Base-by-base conservation (phyloP, 2,329 filamentous ascomycete genomes). In the Acarospora socialis region DNA sequence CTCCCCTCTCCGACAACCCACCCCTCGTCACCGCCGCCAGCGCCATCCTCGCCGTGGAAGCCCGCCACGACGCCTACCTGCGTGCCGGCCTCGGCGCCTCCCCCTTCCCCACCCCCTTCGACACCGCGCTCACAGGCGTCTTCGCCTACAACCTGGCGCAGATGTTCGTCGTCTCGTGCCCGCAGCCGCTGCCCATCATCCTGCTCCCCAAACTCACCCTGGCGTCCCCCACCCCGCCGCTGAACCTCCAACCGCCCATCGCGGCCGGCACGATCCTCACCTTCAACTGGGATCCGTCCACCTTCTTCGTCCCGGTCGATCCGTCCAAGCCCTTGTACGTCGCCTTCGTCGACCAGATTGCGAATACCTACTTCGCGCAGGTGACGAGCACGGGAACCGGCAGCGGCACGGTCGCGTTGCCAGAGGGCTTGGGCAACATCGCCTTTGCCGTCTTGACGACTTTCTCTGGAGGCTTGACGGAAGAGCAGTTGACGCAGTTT, bases 111-210 rank as follows among this genome's bases (percentile, higher is more conserved):
- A 45, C 41, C 13, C 30, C 45, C 13, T 48, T 48, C 37, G 49
- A 50, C 24, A 50, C 46, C 3, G 34, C 37, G 7, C 37, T 51
- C 10, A 46, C 43, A 25, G 44, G 40, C 4, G 34, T 42, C 13
- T 50, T 43, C 40, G 48, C 47, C 2, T 51, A 46, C 43, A 51
- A 48, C 23, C 33, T 51, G 20, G 49, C 48, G 10, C 39, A 47
- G 21, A 43, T 43, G 26, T 51, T 49, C 29, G 42, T 45, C 25
- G 40, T 46, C 10, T 43, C 43, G 8, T 52, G 49, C 38, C 39
- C 43, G 7, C 29, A 32, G 18, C 32, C 38, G 20, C 33, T 42
- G 3, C 35, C 38, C 8, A 16, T 42, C 20, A 30, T 30, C 4
- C 27, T 40, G 14, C 30, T 42, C 6, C 40, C 40, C 7, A 42